These are phyloP conservation scores for Candida nanaspora DNA, from an alignment of 805 yeast species.

Conservation along the genomic window DNA sequence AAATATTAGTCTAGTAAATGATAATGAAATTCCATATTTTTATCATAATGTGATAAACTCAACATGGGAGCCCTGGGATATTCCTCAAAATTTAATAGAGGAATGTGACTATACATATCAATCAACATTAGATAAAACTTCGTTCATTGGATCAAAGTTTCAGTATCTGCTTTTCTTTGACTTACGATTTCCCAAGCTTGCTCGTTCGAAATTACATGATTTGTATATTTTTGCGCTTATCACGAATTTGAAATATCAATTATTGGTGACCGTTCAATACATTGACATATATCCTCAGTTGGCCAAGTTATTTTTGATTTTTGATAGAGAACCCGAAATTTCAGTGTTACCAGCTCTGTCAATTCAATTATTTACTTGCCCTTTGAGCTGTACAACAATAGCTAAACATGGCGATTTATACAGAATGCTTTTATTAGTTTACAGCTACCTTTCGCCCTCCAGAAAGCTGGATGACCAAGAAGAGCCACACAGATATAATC, in stretches of 20 bases:
- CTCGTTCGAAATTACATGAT: slow-evolving; percentile 53
- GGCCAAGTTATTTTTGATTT: slow-evolving; percentile 58
- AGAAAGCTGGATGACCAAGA: slow-evolving; percentile 9
- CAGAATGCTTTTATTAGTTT: slow-evolving; percentile 53
- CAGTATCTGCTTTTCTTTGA: slow-evolving; percentile 61
- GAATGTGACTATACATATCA: slow-evolving; percentile 40
- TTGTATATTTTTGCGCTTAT: slow-evolving; percentile 59
- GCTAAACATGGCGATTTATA: slow-evolving; percentile 58
- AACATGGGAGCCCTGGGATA: slow-evolving; percentile 34
- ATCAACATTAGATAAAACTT: slow-evolving; percentile 1
- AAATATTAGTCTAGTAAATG: neutral
- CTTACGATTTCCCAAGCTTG: slow-evolving; percentile 60
- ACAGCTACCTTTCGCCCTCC: slow-evolving; percentile 53
- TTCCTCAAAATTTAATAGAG: slow-evolving; percentile 33
- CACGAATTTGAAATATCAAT: slow-evolving; percentile 48
- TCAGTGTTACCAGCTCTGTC: slow-evolving; percentile 69
- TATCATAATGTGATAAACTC: neutral
- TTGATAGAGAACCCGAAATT: slow-evolving; percentile 85
- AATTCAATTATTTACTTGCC: slow-evolving; percentile 86
- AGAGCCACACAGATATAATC: neutral
- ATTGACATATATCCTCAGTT: slow-evolving; percentile 76
- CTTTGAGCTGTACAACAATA: slow-evolving; percentile 64
- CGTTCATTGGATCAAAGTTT: slow-evolving; percentile 41
- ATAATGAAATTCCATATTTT: slow-evolving; percentile 1
- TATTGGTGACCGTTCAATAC: slow-evolving; percentile 66